A percentile compares a stretch with the other conserved stretches of the same genome.
These are phyloP conservation scores for Clarireedia monteithiana DNA, from an alignment of 2,329 filamentous ascomycete genomes.

Conservation along the genomic window DNA sequence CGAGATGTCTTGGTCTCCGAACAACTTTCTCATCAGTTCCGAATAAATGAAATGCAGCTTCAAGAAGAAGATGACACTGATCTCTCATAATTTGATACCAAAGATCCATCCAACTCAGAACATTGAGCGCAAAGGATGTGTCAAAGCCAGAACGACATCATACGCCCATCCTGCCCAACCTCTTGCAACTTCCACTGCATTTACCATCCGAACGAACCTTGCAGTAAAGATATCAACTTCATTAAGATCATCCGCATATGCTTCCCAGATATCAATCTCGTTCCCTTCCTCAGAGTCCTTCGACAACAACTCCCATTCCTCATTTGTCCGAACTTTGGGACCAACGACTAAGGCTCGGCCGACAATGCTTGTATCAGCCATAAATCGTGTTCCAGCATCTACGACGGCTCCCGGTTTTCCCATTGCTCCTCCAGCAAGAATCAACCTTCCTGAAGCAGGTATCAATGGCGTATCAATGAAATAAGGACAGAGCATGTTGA, in stretches of 20 bases:
- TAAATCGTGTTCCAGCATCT: conserved; percentile 53
- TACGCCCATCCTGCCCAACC: conserved; percentile 43
- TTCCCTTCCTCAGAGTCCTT: conserved; percentile 16
- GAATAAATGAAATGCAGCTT: too few relatives aligned
- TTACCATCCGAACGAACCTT: conserved; percentile 46
- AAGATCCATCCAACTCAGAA: background rate
- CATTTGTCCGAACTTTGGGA: conserved; percentile 43
- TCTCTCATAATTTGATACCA: background rate
- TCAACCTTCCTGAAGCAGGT: conserved; percentile 35
- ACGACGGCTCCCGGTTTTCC: conserved; percentile 51
- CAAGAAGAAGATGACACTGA: background rate
- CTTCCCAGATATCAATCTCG: conserved; percentile 49
- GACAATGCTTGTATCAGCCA: conserved; percentile 48
- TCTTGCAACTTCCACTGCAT: conserved; percentile 38
- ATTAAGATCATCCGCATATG: conserved; percentile 50
- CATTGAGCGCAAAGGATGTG: conserved; percentile 13
- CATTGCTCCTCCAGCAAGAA: conserved; percentile 49
- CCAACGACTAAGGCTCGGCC: conserved; percentile 52
- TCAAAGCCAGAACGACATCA: conserved; percentile 19
- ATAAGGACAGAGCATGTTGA: conserved; percentile 62
- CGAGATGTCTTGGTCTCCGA: too few relatives aligned
- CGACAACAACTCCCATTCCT: conserved; percentile 26
- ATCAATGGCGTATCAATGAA: conserved; percentile 58
- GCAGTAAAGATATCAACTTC: conserved; percentile 48
- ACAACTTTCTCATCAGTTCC: too few relatives aligned